These are phyloP conservation scores for Saturnispora serradocipensis DNA, from an alignment of 805 yeast genomes.

Conservation along the genomic window DNA sequence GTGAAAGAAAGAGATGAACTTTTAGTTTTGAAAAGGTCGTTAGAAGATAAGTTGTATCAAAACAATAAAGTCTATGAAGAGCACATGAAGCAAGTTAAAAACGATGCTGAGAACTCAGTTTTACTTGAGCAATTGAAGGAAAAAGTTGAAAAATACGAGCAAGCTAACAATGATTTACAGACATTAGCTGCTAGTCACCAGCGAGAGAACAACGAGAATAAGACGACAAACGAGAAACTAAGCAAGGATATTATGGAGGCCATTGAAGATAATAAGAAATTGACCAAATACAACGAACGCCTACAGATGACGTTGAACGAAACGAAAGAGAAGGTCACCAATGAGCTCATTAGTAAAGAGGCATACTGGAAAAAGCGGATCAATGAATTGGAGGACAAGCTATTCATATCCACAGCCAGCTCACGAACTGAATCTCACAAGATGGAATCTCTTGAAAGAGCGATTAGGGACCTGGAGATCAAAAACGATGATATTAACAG, in stretches of 20 bases:
- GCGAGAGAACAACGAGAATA: slow-evolving; percentile 14
- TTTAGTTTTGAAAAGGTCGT: slow-evolving; percentile 37
- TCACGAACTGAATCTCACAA: slow-evolving; percentile 46
- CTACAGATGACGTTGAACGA: slow-evolving; percentile 37
- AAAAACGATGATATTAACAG: slow-evolving; percentile 42
- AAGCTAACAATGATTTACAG: slow-evolving; percentile 25
- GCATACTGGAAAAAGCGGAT: slow-evolving; percentile 53
- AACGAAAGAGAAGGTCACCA: slow-evolving; percentile 40
- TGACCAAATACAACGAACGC: slow-evolving; percentile 46
- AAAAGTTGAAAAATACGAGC: slow-evolving; percentile 29
- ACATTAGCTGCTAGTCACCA: slow-evolving; percentile 21
- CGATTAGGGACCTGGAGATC: slow-evolving; percentile 43
- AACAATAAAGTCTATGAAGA: slow-evolving; percentile 33
- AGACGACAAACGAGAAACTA: slow-evolving; percentile 25
- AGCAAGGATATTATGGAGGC: slow-evolving; percentile 48
- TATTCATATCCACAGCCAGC: slow-evolving; percentile 38
- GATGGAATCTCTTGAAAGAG: slow-evolving; percentile 40
- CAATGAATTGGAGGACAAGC: slow-evolving; percentile 39
- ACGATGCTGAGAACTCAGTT: slow-evolving; percentile 25
- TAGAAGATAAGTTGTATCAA: slow-evolving; percentile 37
- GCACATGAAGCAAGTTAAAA: slow-evolving; percentile 25
- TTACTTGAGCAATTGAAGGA: slow-evolving; percentile 25
- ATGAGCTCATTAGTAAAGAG: slow-evolving; percentile 41
- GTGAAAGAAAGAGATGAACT: slow-evolving; percentile 54
- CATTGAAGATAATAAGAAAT: slow-evolving; percentile 57